A percentile compares a stretch with the other conserved stretches of the same genome.
Conservation (phyloP, 192 early-diverging fungal species). For the Podila clonocystis region DNA sequence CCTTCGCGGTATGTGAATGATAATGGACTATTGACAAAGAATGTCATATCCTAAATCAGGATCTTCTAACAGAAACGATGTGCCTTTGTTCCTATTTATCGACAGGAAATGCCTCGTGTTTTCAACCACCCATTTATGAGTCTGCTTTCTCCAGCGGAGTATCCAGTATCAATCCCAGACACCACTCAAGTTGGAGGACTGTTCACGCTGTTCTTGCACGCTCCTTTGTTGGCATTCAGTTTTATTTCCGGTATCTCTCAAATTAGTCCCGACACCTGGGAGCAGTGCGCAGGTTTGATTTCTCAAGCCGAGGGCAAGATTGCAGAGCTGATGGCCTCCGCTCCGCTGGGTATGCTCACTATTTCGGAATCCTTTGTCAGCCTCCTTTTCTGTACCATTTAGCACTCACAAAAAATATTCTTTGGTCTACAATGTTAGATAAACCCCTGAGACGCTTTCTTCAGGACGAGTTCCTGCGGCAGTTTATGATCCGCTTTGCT, state of each 20-base stretch:
- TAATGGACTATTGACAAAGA: too few species aligned
- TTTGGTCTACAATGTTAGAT: conserved; percentile 36
- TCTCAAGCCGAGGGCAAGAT: conserved; percentile 61
- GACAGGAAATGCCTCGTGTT: conserved; percentile 79
- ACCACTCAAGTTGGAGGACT: conserved; percentile 83
- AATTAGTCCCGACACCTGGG: conserved; percentile 73
- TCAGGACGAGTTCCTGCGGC: conserved; percentile 91
- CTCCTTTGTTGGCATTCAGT: conserved; percentile 89
- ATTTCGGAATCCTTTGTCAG: not conserved
- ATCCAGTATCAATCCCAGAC: conserved; percentile 81
- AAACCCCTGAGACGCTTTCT: conserved; percentile 73
- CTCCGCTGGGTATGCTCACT: conserved; percentile 40
- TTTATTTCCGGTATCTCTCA: conserved; percentile 79
- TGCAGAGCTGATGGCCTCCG: conserved; percentile 58
- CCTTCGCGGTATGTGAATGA: conserved; percentile 73
- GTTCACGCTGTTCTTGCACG: conserved; percentile 95
- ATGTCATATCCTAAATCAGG: too few species aligned
- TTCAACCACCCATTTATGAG: conserved; percentile 90
- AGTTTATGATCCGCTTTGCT: conserved; percentile 88
- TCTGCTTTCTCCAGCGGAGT: conserved; percentile 90
- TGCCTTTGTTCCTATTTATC: not conserved
- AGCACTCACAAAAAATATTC: not conserved
- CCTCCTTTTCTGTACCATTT: not conserved
- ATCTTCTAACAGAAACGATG: not conserved
- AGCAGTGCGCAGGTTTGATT: conserved; percentile 67